Evolutionary conservation across 257 asterid species (phyloP).

Genomic region (Pogostemon cablin): DNA sequence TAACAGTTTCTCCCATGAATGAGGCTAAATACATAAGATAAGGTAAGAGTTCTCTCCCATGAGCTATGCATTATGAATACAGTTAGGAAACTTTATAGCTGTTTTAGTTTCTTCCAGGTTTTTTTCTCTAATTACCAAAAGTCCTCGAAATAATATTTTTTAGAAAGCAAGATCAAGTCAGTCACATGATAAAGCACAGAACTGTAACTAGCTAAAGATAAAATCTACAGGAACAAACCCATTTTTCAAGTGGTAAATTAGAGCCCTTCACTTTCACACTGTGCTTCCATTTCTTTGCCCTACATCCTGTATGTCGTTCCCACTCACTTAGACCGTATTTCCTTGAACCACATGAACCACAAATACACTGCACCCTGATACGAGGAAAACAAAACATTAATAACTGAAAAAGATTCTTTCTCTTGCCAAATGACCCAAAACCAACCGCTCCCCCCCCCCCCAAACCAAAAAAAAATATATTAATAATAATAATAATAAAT

Average conservation of each 20-base stretch:
- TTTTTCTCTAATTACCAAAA: constrained; percentile 1
- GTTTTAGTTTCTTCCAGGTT: not conserved
- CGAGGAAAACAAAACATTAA: constrained; percentile 26
- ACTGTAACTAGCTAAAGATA: constrained; percentile 7
- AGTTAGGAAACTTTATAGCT: not conserved
- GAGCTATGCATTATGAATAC: no score
- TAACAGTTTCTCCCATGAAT: not conserved
- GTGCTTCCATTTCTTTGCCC: constrained; percentile 98
- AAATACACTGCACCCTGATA: constrained; percentile 86
- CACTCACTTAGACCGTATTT: constrained; percentile 81
- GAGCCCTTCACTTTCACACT: constrained; percentile 85
- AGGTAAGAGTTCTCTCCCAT: no score
- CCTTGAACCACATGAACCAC: constrained; percentile 81
- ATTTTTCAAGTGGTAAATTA: constrained; percentile 70
- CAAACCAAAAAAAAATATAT: not conserved
- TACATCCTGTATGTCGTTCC: constrained; percentile 95
- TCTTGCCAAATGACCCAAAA: not conserved
- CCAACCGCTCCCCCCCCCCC: not conserved
- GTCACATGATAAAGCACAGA: constrained; percentile 21
- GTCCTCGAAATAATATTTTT: not conserved
- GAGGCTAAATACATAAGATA: not conserved
- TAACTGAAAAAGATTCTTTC: constrained; percentile 17
- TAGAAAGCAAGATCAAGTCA: not conserved
- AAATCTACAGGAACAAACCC: constrained; percentile 59
- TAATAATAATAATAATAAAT: no score